phyloP scores from a whole-genome alignment of 106 monocot species.

The Amphibolis antarctica region DNA sequence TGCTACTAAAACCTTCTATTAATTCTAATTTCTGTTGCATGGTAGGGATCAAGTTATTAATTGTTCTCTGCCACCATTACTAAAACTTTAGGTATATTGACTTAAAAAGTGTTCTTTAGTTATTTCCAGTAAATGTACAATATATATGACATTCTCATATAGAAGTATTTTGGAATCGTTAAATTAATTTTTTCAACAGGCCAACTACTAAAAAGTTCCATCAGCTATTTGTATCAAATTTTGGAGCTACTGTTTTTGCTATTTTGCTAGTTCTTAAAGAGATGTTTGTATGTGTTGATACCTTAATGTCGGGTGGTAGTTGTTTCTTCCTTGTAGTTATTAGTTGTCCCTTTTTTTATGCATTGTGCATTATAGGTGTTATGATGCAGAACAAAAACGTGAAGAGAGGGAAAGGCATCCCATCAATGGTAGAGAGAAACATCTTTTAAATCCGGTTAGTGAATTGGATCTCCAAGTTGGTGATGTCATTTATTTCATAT shows the following conservation, averaged over 20 bases:
- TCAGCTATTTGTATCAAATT: no score
- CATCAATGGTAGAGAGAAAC: constrained; percentile 51
- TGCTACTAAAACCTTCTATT: no score
- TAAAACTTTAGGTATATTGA: no score
- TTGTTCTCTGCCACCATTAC: no score
- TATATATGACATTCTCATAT: no score
- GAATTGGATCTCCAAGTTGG: not conserved
- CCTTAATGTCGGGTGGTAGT: not conserved
- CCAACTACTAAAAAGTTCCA: no score
- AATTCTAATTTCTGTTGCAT: no score
- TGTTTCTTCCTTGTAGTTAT: not conserved
- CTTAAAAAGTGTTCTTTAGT: no score
- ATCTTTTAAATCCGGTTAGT: constrained; percentile 57
- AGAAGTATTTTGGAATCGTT: no score
- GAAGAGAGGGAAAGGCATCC: constrained; percentile 89
- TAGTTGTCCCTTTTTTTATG: constrained; percentile 1
- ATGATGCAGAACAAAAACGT: constrained; percentile 58
- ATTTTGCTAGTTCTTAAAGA: not conserved
- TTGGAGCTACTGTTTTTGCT: not conserved
- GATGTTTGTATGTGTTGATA: not conserved
- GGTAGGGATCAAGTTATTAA: no score
- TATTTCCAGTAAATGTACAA: no score
- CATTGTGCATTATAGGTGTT: constrained; percentile 38
- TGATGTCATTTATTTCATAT: not conserved
- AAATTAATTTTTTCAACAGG: no score